phyloP scores from a whole-genome alignment of 768 basidiomycete species.

The Termitomyces sp. region DNA sequence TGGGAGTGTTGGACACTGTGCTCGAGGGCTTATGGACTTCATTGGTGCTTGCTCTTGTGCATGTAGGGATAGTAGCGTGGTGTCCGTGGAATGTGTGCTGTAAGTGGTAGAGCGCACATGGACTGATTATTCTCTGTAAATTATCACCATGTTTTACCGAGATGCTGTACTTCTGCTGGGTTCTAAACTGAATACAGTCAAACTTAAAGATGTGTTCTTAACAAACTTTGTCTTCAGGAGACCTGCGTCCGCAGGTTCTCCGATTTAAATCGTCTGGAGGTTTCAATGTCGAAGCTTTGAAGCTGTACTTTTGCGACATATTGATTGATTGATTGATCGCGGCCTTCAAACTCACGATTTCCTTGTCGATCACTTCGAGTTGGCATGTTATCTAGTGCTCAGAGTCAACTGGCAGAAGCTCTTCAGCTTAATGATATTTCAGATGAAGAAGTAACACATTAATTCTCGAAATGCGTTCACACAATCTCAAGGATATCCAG shows the following conservation, averaged over 20 bases:
- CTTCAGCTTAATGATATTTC: constrained; percentile 5
- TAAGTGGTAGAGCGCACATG: background rate
- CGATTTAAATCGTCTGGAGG: no score
- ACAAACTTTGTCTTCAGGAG: background rate
- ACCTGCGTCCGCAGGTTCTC: background rate
- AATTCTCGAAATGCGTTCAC: background rate
- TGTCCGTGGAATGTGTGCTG: constrained; percentile 12
- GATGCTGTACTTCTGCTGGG: background rate
- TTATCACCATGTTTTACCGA: background rate
- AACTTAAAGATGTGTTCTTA: background rate
- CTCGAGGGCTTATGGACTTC: constrained; percentile 19
- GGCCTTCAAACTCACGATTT: background rate
- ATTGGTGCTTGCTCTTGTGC: constrained; percentile 16
- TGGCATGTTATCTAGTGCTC: constrained; percentile 4
- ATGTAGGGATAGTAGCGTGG: constrained; percentile 14
- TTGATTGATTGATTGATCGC: background rate
- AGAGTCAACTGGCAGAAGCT: constrained; percentile 1
- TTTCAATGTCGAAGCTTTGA: no score
- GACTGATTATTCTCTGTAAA: background rate
- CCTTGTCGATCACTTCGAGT: background rate
- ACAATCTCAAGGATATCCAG: background rate
- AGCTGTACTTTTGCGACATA: background rate
- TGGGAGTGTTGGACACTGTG: constrained; percentile 22
- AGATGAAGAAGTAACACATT: constrained; percentile 9
- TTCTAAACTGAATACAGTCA: background rate